Percentiles rank a stretch among this genome's conserved stretches.
Evolutionary conservation across 1,284 basidiomycete species (phyloP).

Genomic region (Ganoderma multipileum): DNA sequence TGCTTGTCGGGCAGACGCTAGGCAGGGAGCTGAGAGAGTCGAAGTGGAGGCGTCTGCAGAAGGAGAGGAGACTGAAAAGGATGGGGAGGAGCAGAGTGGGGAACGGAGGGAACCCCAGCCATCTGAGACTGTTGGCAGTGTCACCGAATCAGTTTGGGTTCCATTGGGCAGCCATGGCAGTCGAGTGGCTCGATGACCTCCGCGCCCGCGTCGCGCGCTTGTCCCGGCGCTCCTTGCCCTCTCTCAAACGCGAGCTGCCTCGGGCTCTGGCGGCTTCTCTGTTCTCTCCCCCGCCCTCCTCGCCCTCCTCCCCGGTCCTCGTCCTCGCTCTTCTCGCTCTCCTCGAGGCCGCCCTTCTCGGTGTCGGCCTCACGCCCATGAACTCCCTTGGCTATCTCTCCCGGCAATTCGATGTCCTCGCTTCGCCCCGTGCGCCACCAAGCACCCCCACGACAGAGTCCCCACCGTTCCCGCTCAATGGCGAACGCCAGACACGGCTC

Average conservation of each 20-base stretch:
- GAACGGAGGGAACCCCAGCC: neutral
- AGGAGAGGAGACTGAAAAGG: conserved; percentile 11
- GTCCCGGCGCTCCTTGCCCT: conserved; percentile 1
- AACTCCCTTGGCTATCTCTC: conserved; percentile 45
- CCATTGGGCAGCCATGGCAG: conserved; percentile 6
- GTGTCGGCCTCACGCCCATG: conserved; percentile 39
- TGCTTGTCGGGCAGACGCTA: conserved; percentile 1
- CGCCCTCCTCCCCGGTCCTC: conserved; percentile 25
- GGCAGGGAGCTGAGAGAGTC: neutral
- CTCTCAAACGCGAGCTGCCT: neutral
- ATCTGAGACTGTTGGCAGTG: neutral
- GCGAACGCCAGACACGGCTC: conserved; percentile 42
- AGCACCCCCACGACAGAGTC: conserved; percentile 52
- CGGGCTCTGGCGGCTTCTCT: conserved; percentile 24
- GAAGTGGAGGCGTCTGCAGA: neutral
- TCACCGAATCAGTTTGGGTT: neutral
- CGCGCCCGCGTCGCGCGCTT: conserved; percentile 24
- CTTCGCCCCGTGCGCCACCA: conserved; percentile 48
- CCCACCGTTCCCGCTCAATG: conserved; percentile 31
- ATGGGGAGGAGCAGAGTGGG: conserved; percentile 5
- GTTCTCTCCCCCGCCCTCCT: conserved; percentile 20
- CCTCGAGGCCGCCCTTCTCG: conserved; percentile 31
- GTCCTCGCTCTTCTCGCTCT: conserved; percentile 24
- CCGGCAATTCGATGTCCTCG: conserved; percentile 44
- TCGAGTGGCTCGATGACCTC: conserved; percentile 20